A percentile compares a stretch with the other conserved stretches of the same genome.
These are phyloP conservation scores for Aspergillus avenaceus DNA, from an alignment of 495 filamentous ascomycete species.

Conservation along the genomic window DNA sequence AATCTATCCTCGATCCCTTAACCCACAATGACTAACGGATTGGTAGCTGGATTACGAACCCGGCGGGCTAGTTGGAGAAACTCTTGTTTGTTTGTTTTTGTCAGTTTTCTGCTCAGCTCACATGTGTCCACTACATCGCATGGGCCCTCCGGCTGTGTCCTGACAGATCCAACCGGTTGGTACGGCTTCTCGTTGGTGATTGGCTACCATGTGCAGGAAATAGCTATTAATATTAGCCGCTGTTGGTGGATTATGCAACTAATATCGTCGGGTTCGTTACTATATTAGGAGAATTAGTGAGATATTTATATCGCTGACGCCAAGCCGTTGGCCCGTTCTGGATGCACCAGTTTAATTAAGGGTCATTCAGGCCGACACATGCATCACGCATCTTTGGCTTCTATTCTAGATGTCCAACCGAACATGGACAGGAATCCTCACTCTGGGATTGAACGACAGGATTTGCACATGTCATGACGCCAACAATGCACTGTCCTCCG, in stretches of 20 bases:
- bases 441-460: neutral
- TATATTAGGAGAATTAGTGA: neutral
- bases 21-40: neutral
- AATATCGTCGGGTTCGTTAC: neutral
- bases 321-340: neutral
- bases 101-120: neutral
- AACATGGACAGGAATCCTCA: neutral
- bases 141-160: neutral
- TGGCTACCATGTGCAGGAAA: neutral
- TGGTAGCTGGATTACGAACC: neutral
- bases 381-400: neutral
- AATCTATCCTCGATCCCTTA: neutral
- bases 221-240: slow-evolving; percentile 2
- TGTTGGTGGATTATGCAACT: neutral
- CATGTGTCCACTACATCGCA: neutral
- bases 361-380: neutral
- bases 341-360: neutral
- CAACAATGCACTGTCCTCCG: neutral
- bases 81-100: neutral
- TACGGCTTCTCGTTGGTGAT: neutral
- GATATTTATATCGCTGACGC: neutral
- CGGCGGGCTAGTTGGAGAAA: neutral
- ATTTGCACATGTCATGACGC: neutral
- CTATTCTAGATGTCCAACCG: neutral
- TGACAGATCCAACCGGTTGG: neutral